A percentile compares a stretch with the other conserved stretches of the same genome.
Evolutionary conservation across 1,284 basidiomycete genomes (phyloP).

Genomic region (Ustilago cynodontis): DNA sequence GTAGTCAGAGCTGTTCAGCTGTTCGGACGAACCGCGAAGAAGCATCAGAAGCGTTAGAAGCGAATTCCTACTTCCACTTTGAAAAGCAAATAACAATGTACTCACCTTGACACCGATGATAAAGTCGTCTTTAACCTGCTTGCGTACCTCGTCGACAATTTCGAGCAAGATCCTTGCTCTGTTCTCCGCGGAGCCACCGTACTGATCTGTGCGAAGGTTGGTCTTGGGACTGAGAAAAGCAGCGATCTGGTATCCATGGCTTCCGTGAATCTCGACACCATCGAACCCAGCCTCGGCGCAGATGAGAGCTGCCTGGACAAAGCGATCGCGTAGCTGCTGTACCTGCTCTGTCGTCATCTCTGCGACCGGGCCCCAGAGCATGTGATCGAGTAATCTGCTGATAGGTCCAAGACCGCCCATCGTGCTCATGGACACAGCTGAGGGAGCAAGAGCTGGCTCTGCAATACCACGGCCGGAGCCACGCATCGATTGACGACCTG

Average conservation of each 20-base stretch:
- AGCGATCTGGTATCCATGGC: conserved; percentile 86
- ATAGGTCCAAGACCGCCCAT: conserved; percentile 37
- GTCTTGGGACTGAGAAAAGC: conserved; percentile 84
- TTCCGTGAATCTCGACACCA: conserved; percentile 87
- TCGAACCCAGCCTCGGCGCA: conserved; percentile 80
- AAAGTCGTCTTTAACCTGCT: conserved; percentile 75
- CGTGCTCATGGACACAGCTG: conserved; percentile 76
- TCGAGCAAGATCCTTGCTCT: conserved; percentile 75
- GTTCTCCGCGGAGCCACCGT: conserved; percentile 72
- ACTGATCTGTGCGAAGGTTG: conserved; percentile 79
- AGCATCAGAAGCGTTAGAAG: not conserved
- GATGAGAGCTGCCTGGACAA: conserved; percentile 76
- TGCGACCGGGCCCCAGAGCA: conserved; percentile 58
- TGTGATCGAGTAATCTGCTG: conserved; percentile 71
- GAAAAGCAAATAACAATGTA: not conserved
- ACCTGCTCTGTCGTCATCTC: conserved; percentile 77
- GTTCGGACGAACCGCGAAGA: not conserved
- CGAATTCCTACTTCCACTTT: not conserved
- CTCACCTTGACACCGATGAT: conserved; percentile 80
- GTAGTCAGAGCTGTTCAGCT: conserved; percentile 83
- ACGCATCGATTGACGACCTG: conserved; percentile 85
- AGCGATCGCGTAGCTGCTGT: conserved; percentile 77
- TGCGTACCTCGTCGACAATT: conserved; percentile 77
- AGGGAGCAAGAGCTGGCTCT: conserved; percentile 79
- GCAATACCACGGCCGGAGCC: conserved; percentile 77